Evolutionary conservation across 306 rosid species (phyloP), one percentile per base, ranked within the genome.

Genomic region (Gillenia trifoliata): DNA sequence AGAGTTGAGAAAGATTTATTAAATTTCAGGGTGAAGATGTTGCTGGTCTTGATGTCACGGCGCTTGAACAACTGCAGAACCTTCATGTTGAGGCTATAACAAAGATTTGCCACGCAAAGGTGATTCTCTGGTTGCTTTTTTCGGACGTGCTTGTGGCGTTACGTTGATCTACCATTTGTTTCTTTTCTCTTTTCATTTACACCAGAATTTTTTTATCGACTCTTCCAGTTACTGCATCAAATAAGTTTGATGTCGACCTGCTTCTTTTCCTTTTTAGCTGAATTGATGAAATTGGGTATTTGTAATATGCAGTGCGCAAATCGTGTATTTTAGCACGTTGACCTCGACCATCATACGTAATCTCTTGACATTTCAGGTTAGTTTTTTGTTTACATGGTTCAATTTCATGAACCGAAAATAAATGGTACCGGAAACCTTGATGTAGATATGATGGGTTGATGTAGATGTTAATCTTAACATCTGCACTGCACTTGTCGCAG

Each of bases 21-120:
- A 31, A 72, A 61, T 31, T 72, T 76, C 70, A 90, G 96, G 89
- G 91, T 75, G 93, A 86, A 45, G 87, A 86, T 82, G 76, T 88
- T 75, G 68, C 77, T 60, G 91, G 85, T 66, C 75, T 90, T 85
- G 89, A 88, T 71, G 71, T 82, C 50, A 54, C 69, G 71, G 73
- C 91, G 79, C 91, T 90, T 78, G 96, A 86, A 80, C 90, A 88
- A 78, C 85, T 90, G 64, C 96, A 88, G 81, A 88, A 85, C 82
- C 86, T 90, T 80, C 93, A 90, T 67, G 88, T 90, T 62, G 90
- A 86, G 66, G 92, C 96, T 68, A 85, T 89, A 78, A 87, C 95
- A 49, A 90, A 84, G 80, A 90, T 90, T 76, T 85, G 88, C 83
- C 96, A 82, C 3, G 90, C 86, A 49, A 90, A 90, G 91, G 96